Base-by-base conservation (phyloP, 148 eudicot genomes). In the Rhododendron mucronatum region DNA sequence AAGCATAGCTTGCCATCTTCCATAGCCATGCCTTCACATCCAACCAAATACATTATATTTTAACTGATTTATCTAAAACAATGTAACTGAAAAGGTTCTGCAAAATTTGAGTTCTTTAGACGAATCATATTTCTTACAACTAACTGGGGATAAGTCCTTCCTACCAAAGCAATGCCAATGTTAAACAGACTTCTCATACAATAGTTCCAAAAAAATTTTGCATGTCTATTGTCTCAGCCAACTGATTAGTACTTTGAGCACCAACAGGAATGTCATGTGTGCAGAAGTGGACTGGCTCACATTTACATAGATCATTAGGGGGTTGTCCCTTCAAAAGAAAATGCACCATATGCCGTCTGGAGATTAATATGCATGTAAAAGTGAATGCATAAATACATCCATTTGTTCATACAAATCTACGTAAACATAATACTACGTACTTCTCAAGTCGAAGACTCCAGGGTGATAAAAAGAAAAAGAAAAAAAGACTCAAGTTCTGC, bases 1-100 rank as follows among this genome's bases (percentile, higher is more conserved):
- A 85, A 97, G 93, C 87, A 97, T 94, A 78, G 98, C 96, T 92
- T 95, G 98, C 98, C 98, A 97, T 92, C 94, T 93, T 90, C 98
- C 99, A 89, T 95, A 97, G 75, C 99, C 99, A 89, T 97, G 99
- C 89, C 99, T 97, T 84, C 53, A 91, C 59, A 84, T 71, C 74
- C 78, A 85, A 88, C 45, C 6, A 82, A 73, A 59, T 9, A 73
- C 75, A 4, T 80, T 71, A 81, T 28, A n/a, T 79, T 11, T 11
- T 9, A 87, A 51, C 77, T 14, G 9, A 57, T 51, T n/a, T 1
- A 71, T 71, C 39, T 5, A 71, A 71, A 71, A 30, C 8, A 30
- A 33, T 30, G 7, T 33, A 71, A 5, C 18, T 71, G 35, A 71
- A 71, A 71, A 30, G 35, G 20, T 14, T 14, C 48, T 7, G 37